Evolutionary conservation across 768 basidiomycete species (phyloP).

Genomic region (Cyclocybe aegerita): DNA sequence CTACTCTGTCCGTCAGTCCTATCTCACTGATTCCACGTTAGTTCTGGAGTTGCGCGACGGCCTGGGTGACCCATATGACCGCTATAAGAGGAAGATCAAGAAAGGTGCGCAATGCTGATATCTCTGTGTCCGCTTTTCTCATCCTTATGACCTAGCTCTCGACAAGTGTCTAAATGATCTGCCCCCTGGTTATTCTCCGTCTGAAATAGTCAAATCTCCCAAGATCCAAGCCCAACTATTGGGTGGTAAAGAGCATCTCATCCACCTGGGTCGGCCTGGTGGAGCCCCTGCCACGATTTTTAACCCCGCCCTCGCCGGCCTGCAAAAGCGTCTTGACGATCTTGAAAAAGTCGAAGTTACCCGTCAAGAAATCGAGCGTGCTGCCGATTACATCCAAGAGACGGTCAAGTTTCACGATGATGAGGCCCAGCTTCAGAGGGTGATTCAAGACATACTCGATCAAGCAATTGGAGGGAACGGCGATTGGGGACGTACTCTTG

Average conservation of each 20-base stretch:
- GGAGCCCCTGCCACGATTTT: slow-evolving; percentile 14
- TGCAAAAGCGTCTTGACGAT: slow-evolving; percentile 9
- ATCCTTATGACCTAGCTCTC: too few species aligned
- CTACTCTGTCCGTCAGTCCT: not conserved
- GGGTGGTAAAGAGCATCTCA: slow-evolving; percentile 1
- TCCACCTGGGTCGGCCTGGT: slow-evolving; percentile 12
- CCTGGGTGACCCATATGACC: too few species aligned
- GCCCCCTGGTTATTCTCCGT: too few species aligned
- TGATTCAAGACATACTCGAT: slow-evolving; percentile 7
- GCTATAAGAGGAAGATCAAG: too few species aligned
- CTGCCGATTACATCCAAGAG: slow-evolving; percentile 7
- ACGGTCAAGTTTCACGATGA: slow-evolving; percentile 3
- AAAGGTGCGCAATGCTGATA: too few species aligned
- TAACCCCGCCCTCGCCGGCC: slow-evolving; percentile 2
- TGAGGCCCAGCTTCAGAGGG: not conserved
- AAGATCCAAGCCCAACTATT: too few species aligned
- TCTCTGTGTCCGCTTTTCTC: too few species aligned
- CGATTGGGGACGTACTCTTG: slow-evolving; percentile 5
- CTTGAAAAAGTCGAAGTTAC: slow-evolving; percentile 10
- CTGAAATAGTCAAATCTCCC: too few species aligned
- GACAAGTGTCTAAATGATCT: too few species aligned
- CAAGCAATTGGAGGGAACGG: slow-evolving; percentile 4
- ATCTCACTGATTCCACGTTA: not conserved
- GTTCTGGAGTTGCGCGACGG: too few species aligned
- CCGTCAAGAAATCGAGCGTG: slow-evolving; percentile 6